Evolutionary conservation across 2,329 filamentous ascomycete species (phyloP), one percentile per base, ranked within the genome.

Genomic region (Xylariomycetidae sp.): DNA sequence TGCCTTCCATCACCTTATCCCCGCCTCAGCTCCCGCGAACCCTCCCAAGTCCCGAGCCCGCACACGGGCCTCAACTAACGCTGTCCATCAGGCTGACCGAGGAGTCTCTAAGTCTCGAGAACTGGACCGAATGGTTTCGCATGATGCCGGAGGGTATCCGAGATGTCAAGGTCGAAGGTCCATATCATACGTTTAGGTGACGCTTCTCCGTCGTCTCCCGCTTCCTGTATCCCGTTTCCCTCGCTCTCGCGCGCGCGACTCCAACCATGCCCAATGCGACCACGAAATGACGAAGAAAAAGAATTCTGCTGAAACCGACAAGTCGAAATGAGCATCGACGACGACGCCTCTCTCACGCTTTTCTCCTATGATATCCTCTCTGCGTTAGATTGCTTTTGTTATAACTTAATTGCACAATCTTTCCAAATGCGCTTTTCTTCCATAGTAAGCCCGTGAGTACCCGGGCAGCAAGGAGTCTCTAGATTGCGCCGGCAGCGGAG

Each of bases 101-200:
- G 25, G 70, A 72, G 16, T 15, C 26, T 5, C 54, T 74, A 38
- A 67, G 72, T 39, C 50, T 68, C 33, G 71, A 76, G 31, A 66
- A 57, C 34, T 76, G 73, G 72, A 60, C 66, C 34, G 72, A 77
- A 47, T 77, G 73, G 72, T 53, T 78, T 41, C 67, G 73, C 15
- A 58, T 71, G 47, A 72, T 77, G 64, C 74, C 74, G 2, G 70
- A 74, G 36, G 67, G 70, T 6, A 65, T 76, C 43, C 67, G 60
- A 44, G 72, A 76, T 37, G 60, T 76, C 35, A 71, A 68, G 51
- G 64, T 76, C 26, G 72, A 76, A 16, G 68, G 68, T 3, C 68
- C 70, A 14, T 71, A 58, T 39, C 55, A 55, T 50, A 58, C 59
- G 48, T 62, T 61, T 46, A 56, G 60, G 46, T 64, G 22, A 36